A percentile compares a stretch with the other conserved stretches of the same genome.
Conservation (phyloP, 305 asterid species). For the Rubia occidens region DNA sequence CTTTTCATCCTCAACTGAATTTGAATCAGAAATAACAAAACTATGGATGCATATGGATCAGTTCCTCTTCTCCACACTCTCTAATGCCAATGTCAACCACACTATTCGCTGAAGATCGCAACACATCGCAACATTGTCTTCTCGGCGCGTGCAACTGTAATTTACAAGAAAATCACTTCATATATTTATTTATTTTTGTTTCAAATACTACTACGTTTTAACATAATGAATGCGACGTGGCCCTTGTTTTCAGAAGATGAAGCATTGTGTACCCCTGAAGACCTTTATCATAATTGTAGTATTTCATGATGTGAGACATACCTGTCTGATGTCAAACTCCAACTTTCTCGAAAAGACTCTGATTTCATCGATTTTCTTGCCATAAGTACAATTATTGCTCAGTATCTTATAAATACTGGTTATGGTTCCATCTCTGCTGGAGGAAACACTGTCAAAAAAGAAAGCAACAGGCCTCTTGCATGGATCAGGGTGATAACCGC, state of each 20-base stretch:
- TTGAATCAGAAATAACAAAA: background rate
- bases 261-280: too few species aligned
- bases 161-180: background rate
- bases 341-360: slow-evolving; percentile 44
- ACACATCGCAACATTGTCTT: slow-evolving; percentile 74
- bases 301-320: slow-evolving; percentile 6
- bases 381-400: slow-evolving; percentile 45
- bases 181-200: too few species aligned
- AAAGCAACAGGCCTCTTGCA: slow-evolving; percentile 49
- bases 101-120: slow-evolving; percentile 34
- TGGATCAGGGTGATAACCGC: slow-evolving; percentile 37
- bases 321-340: slow-evolving; percentile 48
- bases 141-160: slow-evolving; percentile 56
- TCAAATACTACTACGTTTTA: too few species aligned
- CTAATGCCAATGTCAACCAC: slow-evolving; percentile 52
- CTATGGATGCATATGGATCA: slow-evolving; percentile 35
- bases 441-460: slow-evolving; percentile 33
- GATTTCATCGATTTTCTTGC: slow-evolving; percentile 45
- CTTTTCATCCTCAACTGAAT: background rate
- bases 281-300: too few species aligned
- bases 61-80: slow-evolving; percentile 63
- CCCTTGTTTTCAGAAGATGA: too few species aligned
- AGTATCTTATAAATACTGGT: slow-evolving; percentile 33
- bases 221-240: too few species aligned
- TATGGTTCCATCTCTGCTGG: slow-evolving; percentile 21